These are phyloP conservation scores for Nakazawaea ernobii DNA, from an alignment of 805 yeast species.

Conservation along the genomic window DNA sequence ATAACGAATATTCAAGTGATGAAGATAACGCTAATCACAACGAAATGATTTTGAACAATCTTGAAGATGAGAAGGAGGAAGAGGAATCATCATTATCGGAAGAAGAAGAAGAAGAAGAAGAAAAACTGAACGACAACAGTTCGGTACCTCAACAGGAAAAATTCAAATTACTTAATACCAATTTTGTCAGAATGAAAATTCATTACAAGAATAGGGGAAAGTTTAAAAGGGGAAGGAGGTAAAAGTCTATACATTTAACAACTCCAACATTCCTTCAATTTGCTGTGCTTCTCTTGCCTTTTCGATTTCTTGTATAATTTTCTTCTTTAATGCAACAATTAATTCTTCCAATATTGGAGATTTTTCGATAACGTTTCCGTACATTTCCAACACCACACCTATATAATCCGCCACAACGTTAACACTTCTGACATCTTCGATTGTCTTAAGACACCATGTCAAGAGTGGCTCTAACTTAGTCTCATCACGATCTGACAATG, in stretches of 20 bases:
- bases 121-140: slow-evolving; percentile 14
- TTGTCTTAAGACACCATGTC: slow-evolving; percentile 70
- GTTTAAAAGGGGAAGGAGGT: slow-evolving; percentile 18
- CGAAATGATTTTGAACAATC: slow-evolving; percentile 15
- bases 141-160: background rate
- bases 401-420: slow-evolving; percentile 62
- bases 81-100: slow-evolving; percentile 18
- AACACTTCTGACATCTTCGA: slow-evolving; percentile 75
- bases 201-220: slow-evolving; percentile 19
- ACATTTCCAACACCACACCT: slow-evolving; percentile 65
- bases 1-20: slow-evolving; percentile 14
- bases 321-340: slow-evolving; percentile 51
- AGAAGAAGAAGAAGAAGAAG: slow-evolving; percentile 23
- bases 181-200: slow-evolving; percentile 29
- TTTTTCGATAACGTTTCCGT: slow-evolving; percentile 65
- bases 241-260: slow-evolving; percentile 48
- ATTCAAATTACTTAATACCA: slow-evolving; percentile 20
- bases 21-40: slow-evolving; percentile 15
- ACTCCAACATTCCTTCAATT: slow-evolving; percentile 89
- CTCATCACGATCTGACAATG: slow-evolving; percentile 80
- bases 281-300: slow-evolving; percentile 84
- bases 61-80: slow-evolving; percentile 17
- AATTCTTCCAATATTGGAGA: slow-evolving; percentile 76
- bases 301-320: slow-evolving; percentile 61
- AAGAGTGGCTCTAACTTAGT: slow-evolving; percentile 72